Conservation (phyloP, 2,329 filamentous ascomycete species). For the Colletotrichum godetiae region DNA sequence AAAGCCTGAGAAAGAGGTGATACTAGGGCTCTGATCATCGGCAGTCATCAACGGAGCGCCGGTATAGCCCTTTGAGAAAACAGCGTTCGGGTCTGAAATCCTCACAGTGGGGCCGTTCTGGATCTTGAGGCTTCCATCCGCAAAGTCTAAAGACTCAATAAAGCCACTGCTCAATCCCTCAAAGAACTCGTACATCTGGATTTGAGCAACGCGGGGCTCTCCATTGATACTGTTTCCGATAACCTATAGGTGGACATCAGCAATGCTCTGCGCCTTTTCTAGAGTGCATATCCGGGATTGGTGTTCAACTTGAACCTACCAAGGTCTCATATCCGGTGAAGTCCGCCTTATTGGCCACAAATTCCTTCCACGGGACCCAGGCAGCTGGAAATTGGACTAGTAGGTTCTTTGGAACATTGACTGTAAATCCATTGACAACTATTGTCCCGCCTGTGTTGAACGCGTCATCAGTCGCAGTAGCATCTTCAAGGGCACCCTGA, state of each 20-base stretch:
- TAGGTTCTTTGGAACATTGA: constrained; percentile 61
- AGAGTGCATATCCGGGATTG: neutral
- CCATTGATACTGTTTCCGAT: constrained; percentile 50
- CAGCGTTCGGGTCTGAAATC: constrained; percentile 58
- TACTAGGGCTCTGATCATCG: constrained; percentile 59
- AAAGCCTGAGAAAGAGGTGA: constrained; percentile 61
- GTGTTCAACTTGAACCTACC: constrained; percentile 35
- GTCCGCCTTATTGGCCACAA: constrained; percentile 44
- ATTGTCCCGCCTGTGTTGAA: constrained; percentile 60
- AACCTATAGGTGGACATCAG: constrained; percentile 40
- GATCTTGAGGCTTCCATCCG: constrained; percentile 48
- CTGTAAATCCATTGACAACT: constrained; percentile 55
- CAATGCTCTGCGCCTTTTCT: neutral
- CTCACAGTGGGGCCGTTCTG: constrained; percentile 45
- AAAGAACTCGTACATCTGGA: constrained; percentile 48
- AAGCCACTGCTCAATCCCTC: constrained; percentile 49
- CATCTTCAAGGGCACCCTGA: constrained; percentile 47
- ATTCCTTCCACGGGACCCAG: constrained; percentile 56
- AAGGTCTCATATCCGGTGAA: constrained; percentile 49
- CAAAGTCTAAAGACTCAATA: constrained; percentile 48
- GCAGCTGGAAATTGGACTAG: constrained; percentile 60
- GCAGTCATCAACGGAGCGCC: constrained; percentile 55
- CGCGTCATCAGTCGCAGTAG: constrained; percentile 44
- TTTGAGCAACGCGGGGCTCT: constrained; percentile 46
- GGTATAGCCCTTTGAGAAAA: constrained; percentile 52